Percentiles rank a stretch among this genome's conserved stretches.
Conservation (phyloP, 129 eudicot species). For the Chrysanthemum seticuspe region DNA sequence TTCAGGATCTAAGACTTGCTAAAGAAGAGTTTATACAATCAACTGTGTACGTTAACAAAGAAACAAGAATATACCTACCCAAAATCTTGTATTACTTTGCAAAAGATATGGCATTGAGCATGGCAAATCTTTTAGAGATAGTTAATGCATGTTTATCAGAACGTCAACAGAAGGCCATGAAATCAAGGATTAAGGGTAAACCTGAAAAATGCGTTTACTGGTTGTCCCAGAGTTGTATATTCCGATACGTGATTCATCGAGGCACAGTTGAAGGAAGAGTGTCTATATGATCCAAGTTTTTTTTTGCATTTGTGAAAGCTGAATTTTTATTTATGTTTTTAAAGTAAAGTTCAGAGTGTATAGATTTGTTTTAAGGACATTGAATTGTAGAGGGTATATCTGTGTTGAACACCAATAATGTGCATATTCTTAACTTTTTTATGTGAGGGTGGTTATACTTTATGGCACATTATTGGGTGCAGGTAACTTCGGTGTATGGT, state of each 20-base stretch:
- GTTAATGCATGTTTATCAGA: slow-evolving; percentile 52
- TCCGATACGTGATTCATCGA: slow-evolving; percentile 68
- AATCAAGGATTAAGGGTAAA: slow-evolving; percentile 38
- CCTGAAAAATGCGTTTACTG: slow-evolving; percentile 59
- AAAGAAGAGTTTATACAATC: slow-evolving; percentile 68
- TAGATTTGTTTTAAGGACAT: slow-evolving; percentile 24
- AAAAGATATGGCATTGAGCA: slow-evolving; percentile 64
- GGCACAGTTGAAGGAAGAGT: slow-evolving; percentile 42
- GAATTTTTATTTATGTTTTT: slow-evolving; percentile 15
- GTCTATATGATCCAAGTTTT: slow-evolving; percentile 14
- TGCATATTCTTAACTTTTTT: not conserved
- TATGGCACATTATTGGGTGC: too few species aligned
- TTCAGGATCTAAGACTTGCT: slow-evolving; percentile 68
- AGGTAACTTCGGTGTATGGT: too few species aligned
- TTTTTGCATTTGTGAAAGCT: slow-evolving; percentile 37
- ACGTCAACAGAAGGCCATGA: slow-evolving; percentile 54
- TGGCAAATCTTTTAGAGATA: slow-evolving; percentile 51
- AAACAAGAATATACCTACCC: slow-evolving; percentile 59
- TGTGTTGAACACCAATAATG: slow-evolving; percentile 7
- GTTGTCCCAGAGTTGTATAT: slow-evolving; percentile 63
- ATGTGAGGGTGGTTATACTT: not conserved
- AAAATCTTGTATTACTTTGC: slow-evolving; percentile 64
- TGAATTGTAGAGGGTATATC: slow-evolving; percentile 22
- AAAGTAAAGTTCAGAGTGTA: slow-evolving; percentile 29
- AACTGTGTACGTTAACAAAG: slow-evolving; percentile 63